Base-by-base conservation (phyloP, 441 rosid genomes). In the Biscutella laevigata region DNA sequence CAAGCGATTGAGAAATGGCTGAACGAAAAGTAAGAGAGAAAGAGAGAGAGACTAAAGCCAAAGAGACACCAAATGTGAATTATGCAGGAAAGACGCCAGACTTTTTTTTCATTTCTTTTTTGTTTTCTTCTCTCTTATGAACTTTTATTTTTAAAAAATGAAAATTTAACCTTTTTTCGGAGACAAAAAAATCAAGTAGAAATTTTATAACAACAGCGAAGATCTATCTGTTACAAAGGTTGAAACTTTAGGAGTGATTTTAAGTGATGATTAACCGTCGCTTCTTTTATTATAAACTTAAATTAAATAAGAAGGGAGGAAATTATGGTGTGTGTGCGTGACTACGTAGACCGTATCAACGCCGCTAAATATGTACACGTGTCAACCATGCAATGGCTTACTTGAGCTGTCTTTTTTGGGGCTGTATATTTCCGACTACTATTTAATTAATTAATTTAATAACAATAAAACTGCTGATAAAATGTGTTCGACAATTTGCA, bases 11-110 rank as follows among this genome's bases (percentile, higher is more conserved):
- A 39, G 12, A 30, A 45, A 42, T 48, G 37, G 49, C 51, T 34
- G 13, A 42, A 48, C 36, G 1, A 34, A 34, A 48, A 40, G 41
- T 11, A 22, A 47, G 16, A 56, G 50, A 48, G 48, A 53, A 1
- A 45, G 27, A 44, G 7, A 22, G 13, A 38, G 41, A 35, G 35
- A 17, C 26, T 4, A 62, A 28, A 41, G 53, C 15, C 16, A 49
- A 58, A 49, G n/a, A 48, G 59, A 59, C 61, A 53, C 46, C 71
- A 67, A 67, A 59, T 67, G 66, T 67, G 62, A 67, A 46, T 53
- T 42, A 39, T 59, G 66, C 66, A 59, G 61, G 66, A 59, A 67
- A 57, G 62, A 54, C 57, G 47, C 57, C 66, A 29, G 56, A 59
- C 61, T 59, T 66, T 66, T 38, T 50, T 27, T 15, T n/a, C 45